These are phyloP conservation scores for Gynandropsis gynandra DNA, from an alignment of 345 rosid species.

Conservation along the genomic window DNA sequence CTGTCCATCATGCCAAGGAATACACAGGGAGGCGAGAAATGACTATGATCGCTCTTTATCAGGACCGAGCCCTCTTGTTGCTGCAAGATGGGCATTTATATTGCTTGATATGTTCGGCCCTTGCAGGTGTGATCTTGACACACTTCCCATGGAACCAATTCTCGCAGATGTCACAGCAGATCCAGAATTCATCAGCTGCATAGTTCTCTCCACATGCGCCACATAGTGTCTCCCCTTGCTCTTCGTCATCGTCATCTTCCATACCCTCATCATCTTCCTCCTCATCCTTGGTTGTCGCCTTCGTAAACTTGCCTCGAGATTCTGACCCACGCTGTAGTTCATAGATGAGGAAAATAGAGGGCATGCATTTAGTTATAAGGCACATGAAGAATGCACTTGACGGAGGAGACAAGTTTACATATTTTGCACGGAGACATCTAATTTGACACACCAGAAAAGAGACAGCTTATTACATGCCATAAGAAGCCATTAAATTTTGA, in stretches of 20 bases:
- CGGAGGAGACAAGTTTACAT: not conserved
- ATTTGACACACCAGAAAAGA: not conserved
- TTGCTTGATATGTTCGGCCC: conserved; percentile 89
- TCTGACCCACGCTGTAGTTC: conserved; percentile 43
- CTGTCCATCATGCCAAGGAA: conserved; percentile 34
- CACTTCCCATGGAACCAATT: conserved; percentile 63
- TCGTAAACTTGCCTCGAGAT: conserved; percentile 40
- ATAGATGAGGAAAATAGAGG: conserved; percentile 6
- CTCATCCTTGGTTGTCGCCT: conserved; percentile 32
- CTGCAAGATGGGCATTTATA: conserved; percentile 94
- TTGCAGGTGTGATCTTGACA: conserved; percentile 85
- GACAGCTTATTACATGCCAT: conserved; percentile 1
- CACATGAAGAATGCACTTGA: conserved; percentile 6
- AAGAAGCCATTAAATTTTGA: not conserved
- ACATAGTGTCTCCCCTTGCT: conserved; percentile 28
- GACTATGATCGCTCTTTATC: conserved; percentile 7
- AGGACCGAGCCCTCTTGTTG: conserved; percentile 67
- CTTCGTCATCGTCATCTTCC: conserved; percentile 57
- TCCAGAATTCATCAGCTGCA: conserved; percentile 73
- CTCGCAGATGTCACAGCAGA: conserved; percentile 68
- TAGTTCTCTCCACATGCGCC: conserved; percentile 68
- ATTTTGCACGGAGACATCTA: too few species aligned
- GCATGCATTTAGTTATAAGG: conserved; percentile 1
- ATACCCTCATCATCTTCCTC: conserved; percentile 44
- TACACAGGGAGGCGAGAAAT: conserved; percentile 19